Percentiles rank a stretch among this genome's conserved stretches.
phyloP scores from a whole-genome alignment of 345 rosid genomes.

The Clarkia xantiana region DNA sequence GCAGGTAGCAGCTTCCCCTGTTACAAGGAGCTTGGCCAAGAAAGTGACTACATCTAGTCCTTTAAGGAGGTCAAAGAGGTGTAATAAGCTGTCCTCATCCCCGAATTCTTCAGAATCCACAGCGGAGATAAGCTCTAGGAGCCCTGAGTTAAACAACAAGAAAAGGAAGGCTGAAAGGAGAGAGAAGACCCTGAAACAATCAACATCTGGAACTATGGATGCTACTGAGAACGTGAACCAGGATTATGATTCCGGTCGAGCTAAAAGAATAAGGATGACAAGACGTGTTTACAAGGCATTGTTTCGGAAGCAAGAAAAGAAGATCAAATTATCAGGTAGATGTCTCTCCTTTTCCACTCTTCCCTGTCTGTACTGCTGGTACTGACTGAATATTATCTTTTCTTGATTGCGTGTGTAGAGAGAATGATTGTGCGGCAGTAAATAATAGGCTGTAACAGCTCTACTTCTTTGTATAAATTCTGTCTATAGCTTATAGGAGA shows the following conservation, averaged over 20 bases:
- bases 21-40: constrained; percentile 23
- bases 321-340: constrained; percentile 18
- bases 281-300: constrained; percentile 35
- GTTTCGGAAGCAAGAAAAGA: constrained; percentile 18
- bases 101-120: constrained; percentile 27
- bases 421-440: too few species aligned
- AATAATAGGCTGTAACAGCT: too few species aligned
- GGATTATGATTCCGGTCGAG: constrained; percentile 1
- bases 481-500: too few species aligned
- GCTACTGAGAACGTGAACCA: constrained; percentile 8
- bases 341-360: not conserved
- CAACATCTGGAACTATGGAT: constrained; percentile 22
- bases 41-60: constrained; percentile 23
- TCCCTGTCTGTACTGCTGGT: not conserved
- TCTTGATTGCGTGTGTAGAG: too few species aligned
- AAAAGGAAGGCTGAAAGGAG: constrained; percentile 19
- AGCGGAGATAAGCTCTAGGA: constrained; percentile 13
- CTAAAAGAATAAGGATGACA: constrained; percentile 10
- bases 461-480: too few species aligned
- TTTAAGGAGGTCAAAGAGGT: constrained; percentile 43
- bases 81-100: constrained; percentile 21
- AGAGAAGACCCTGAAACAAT: constrained; percentile 24
- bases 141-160: constrained; percentile 9
- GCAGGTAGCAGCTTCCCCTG: constrained; percentile 20
- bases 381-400: not conserved